Percentiles rank a stretch among this genome's conserved stretches.
Conservation (phyloP, 2,329 filamentous ascomycete species). For the Penicillium verrucosum region DNA sequence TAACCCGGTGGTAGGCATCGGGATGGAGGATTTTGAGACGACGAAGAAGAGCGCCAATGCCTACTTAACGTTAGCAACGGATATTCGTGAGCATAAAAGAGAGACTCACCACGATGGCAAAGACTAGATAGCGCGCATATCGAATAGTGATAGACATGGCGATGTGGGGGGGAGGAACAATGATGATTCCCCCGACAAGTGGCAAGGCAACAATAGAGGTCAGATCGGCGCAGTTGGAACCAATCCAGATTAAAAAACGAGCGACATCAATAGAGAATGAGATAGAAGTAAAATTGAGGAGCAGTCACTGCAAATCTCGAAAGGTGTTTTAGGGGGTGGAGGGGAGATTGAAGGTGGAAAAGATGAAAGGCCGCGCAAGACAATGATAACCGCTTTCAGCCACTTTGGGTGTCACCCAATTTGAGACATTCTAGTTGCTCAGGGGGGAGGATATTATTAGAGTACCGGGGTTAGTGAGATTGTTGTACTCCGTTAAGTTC, state of each 20-base stretch:
- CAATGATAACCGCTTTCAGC: constrained; percentile 24
- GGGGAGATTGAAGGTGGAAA: constrained; percentile 10
- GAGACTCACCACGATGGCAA: constrained; percentile 74
- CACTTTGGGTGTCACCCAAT: constrained; percentile 18
- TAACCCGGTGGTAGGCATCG: constrained; percentile 29
- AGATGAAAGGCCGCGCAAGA: constrained; percentile 20
- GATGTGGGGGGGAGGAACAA: constrained; percentile 9
- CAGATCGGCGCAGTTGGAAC: constrained; percentile 7
- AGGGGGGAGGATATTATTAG: constrained; percentile 5
- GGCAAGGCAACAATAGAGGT: constrained; percentile 10
- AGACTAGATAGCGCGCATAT: constrained; percentile 64
- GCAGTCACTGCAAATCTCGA: not conserved
- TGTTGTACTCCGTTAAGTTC: not conserved
- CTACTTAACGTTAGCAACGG: constrained; percentile 30
- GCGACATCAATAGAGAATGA: constrained; percentile 6
- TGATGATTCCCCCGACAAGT: constrained; percentile 5
- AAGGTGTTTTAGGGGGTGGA: constrained; percentile 3
- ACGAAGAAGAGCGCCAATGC: constrained; percentile 75
- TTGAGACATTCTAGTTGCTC: constrained; percentile 12
- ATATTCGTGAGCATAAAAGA: not conserved
- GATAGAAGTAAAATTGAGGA: not conserved
- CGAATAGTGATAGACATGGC: constrained; percentile 26
- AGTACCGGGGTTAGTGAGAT: not conserved
- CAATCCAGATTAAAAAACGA: constrained; percentile 6
- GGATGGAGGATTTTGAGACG: constrained; percentile 62